Base-by-base conservation (phyloP, 495 filamentous ascomycete species). In the Neurospora africana region DNA sequence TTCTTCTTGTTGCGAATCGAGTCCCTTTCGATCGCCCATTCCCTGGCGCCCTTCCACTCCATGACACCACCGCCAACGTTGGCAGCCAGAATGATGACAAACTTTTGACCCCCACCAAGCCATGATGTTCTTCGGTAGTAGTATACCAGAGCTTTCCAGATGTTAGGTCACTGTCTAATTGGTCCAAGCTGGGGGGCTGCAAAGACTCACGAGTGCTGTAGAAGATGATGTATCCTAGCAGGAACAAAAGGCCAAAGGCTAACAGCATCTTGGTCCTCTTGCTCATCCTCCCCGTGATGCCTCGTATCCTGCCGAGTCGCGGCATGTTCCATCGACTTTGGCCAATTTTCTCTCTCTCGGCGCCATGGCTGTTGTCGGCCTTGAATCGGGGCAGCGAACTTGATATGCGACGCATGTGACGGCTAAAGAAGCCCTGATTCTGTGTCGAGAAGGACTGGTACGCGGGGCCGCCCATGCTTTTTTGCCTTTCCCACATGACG, bases 11-110 rank as follows among this genome's bases (percentile, higher is more conserved):
- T 98, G 80, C 89, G 89, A 36, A 98, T 89, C 76, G 94, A 98
- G 82, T 98, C 94, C 78, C 96, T 87, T 84, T 99, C 95, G 71
- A 98, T 95, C 0, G 95, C 95, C 96, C 96, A 99, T 80, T 99
- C 95, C 71, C 95, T 87, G 6, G 96, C 90, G 0, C 96, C 95
- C 79, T 99, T 99, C 94, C 92, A 97, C 79, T 97, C 95, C 95
- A 98, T 98, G 7, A 99, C 95, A 68, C 95, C 95, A 69, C 95
- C 95, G 37, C 96, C 95, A 71, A 94, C 87, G 78, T 99, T 99
- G 67, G 95, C 94, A 41, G 90, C 94, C 10, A 98, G 84, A 74
- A 99, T 95, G 38, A 99, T 91, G 41, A 99, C 95, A 76, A 92
- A 93, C 78, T 97, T 98, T 75, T 87, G 88, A 1, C 96, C 95